These are phyloP conservation scores for Apostasia ramifera DNA, from an alignment of 106 monocot species.

Conservation along the genomic window DNA sequence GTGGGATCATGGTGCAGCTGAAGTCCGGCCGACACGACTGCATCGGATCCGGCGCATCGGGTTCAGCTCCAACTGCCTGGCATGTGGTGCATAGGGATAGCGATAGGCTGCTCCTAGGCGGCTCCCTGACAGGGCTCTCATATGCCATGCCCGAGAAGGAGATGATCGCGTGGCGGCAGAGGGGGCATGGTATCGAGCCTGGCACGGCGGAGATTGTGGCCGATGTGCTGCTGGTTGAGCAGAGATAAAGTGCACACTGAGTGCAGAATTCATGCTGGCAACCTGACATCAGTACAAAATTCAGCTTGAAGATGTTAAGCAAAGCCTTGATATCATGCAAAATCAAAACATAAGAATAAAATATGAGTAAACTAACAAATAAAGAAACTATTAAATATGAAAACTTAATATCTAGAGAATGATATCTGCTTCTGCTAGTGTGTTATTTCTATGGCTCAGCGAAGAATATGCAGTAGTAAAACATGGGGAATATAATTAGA, in stretches of 20 bases:
- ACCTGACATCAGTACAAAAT: slow-evolving; percentile 22
- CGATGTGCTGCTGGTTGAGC: slow-evolving; percentile 47
- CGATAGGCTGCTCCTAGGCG: slow-evolving; percentile 39
- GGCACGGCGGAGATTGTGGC: slow-evolving; percentile 31
- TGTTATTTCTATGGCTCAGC: no score
- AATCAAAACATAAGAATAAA: no score
- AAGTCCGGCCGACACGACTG: slow-evolving; percentile 24
- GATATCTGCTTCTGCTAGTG: no score
- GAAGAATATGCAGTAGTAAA: no score
- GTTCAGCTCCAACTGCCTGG: slow-evolving; percentile 14
- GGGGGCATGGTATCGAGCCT: slow-evolving; percentile 86
- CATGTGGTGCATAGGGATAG: slow-evolving; percentile 39
- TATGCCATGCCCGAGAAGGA: slow-evolving; percentile 44
- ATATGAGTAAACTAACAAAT: no score
- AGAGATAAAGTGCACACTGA: slow-evolving; percentile 79
- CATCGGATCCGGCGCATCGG: neutral
- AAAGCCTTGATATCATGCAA: no score
- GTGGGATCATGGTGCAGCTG: slow-evolving; percentile 24
- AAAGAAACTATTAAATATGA: no score
- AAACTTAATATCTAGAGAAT: no score
- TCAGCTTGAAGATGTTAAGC: no score
- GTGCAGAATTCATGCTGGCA: slow-evolving; percentile 97
- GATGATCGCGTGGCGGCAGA: slow-evolving; percentile 72
- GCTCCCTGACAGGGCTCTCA: slow-evolving; percentile 34
- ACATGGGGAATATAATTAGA: no score